Conservation (phyloP, 768 basidiomycete species). For the Auricularia heimuer region DNA sequence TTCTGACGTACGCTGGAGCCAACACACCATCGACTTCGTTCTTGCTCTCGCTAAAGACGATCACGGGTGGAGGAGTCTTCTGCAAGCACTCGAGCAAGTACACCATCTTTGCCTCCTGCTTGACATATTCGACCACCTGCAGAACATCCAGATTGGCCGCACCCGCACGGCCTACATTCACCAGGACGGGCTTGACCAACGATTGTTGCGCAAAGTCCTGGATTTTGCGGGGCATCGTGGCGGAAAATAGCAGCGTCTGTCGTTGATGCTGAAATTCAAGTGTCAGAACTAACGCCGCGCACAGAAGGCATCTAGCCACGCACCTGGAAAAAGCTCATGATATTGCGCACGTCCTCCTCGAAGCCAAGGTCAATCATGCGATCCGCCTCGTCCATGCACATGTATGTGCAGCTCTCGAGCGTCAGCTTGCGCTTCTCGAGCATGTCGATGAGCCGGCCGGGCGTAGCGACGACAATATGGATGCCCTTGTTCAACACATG, state of each 20-base stretch:
- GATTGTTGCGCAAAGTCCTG: constrained; percentile 98
- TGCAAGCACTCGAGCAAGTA: constrained; percentile 95
- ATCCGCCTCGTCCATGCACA: constrained; percentile 99
- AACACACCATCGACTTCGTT: constrained; percentile 95
- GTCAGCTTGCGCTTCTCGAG: constrained; percentile 90
- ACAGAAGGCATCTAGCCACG: constrained; percentile 12
- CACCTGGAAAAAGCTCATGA: constrained; percentile 98
- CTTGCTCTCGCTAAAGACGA: constrained; percentile 98
- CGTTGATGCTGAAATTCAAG: constrained; percentile 62
- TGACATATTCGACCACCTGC: constrained; percentile 96
- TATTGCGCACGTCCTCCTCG: constrained; percentile 96
- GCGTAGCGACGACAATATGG: constrained; percentile 94
- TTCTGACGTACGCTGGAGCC: not conserved
- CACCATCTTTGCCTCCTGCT: constrained; percentile 99
- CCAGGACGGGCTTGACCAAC: constrained; percentile 85
- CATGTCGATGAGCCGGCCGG: constrained; percentile 96
- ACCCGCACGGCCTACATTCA: constrained; percentile 96
- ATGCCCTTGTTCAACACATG: constrained; percentile 85
- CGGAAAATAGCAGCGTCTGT: constrained; percentile 94
- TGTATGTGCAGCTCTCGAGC: constrained; percentile 86
- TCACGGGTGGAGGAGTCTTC: constrained; percentile 96
- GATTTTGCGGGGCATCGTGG: constrained; percentile 98
- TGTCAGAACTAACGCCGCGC: not conserved
- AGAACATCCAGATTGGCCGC: constrained; percentile 95
- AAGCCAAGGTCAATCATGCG: constrained; percentile 99